phyloP scores from a whole-genome alignment of 2,329 filamentous ascomycete species.

The Rhexocercosporidium sp. region DNA sequence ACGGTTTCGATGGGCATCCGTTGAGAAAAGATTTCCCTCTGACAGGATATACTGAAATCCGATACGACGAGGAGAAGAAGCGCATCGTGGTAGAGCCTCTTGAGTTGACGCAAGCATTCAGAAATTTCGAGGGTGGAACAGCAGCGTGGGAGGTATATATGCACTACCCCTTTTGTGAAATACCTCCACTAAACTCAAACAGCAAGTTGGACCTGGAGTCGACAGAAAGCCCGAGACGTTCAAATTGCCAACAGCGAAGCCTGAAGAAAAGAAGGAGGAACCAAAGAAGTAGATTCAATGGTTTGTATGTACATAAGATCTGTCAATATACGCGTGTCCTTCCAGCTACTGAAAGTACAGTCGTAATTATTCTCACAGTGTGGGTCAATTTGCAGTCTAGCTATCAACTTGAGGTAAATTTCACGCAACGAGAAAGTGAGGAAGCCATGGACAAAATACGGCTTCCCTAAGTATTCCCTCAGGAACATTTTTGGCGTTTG shows the following conservation, averaged over 20 bases:
- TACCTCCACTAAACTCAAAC: slow-evolving; percentile 46
- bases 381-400: neutral
- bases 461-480: neutral
- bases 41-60: slow-evolving; percentile 96
- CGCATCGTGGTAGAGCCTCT: slow-evolving; percentile 97
- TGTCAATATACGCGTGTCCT: slow-evolving; percentile 22
- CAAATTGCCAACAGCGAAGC: slow-evolving; percentile 94
- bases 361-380: neutral
- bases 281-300: slow-evolving; percentile 76
- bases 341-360: neutral
- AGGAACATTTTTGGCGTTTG: too few relatives aligned
- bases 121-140: slow-evolving; percentile 93
- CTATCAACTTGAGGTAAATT: neutral
- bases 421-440: neutral
- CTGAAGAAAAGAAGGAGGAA: slow-evolving; percentile 89
- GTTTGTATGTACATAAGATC: slow-evolving; percentile 39
- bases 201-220: slow-evolving; percentile 72
- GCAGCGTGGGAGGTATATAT: slow-evolving; percentile 72
- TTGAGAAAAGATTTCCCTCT: slow-evolving; percentile 97
- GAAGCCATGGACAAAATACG: neutral
- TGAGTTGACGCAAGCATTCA: slow-evolving; percentile 96
- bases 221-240: slow-evolving; percentile 85
- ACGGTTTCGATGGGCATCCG: slow-evolving; percentile 97
- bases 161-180: slow-evolving; percentile 33
- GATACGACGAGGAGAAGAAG: slow-evolving; percentile 99